Percentiles rank a stretch among this genome's conserved stretches.
Conservation (phyloP, 371 early-diverging fungal genomes). For the Rhizopus delemar region DNA sequence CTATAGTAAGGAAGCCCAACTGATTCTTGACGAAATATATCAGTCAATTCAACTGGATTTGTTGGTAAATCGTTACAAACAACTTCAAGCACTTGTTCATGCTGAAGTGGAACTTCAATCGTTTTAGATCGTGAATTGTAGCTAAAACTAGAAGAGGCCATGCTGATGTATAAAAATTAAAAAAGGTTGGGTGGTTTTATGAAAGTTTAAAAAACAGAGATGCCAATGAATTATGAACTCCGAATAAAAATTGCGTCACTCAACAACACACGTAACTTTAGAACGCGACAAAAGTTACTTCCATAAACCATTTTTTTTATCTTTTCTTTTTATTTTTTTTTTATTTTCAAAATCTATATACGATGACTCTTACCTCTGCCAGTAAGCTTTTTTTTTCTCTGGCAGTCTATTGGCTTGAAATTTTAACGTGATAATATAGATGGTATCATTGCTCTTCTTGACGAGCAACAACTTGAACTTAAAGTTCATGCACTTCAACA, state of each 20-base stretch:
- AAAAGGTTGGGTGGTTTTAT: no score
- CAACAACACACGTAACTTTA: no score
- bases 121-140: conserved; percentile 41
- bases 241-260: no score
- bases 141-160: conserved; percentile 31
- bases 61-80: conserved; percentile 72
- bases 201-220: no score
- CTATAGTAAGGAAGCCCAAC: conserved; percentile 74
- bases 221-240: no score
- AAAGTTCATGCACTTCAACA: conserved; percentile 89
- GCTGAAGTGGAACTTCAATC: conserved; percentile 81
- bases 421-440: conserved; percentile 47
- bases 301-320: background rate
- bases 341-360: conserved; percentile 10
- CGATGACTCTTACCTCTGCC: conserved; percentile 54
- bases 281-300: no score
- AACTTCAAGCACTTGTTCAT: conserved; percentile 79
- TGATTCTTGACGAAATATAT: conserved; percentile 75
- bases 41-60: conserved; percentile 71
- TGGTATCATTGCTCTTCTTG: conserved; percentile 90
- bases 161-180: conserved; percentile 1
- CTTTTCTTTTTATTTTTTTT: conserved; percentile 5
- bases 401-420: background rate
- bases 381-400: conserved; percentile 28
- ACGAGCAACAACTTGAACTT: conserved; percentile 89